A percentile compares a stretch with the other conserved stretches of the same genome.
phyloP scores from a whole-genome alignment of 495 filamentous ascomycete species.

The Hypoxylon intermedium region DNA sequence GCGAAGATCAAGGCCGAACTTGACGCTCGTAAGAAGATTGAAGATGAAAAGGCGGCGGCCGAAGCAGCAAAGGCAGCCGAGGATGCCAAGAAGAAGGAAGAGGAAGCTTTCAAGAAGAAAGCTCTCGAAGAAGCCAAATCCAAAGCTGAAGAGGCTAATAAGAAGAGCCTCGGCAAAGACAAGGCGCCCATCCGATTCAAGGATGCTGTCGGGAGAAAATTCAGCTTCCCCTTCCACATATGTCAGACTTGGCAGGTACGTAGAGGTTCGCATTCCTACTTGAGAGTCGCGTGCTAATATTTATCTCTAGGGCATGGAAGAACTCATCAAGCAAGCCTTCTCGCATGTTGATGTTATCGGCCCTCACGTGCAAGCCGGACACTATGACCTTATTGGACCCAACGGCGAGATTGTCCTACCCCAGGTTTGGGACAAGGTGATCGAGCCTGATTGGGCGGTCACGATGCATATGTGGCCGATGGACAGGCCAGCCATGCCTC shows the following conservation, averaged over 20 bases:
- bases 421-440: constrained; percentile 82
- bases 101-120: constrained; percentile 56
- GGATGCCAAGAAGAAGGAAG: constrained; percentile 48
- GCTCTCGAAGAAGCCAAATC: constrained; percentile 51
- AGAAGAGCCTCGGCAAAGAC: constrained; percentile 52
- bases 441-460: constrained; percentile 87
- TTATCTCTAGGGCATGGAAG: constrained; percentile 74
- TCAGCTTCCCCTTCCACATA: constrained; percentile 81
- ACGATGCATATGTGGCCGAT: constrained; percentile 99
- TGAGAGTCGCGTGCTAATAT: constrained; percentile 20
- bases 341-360: constrained; percentile 83
- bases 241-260: constrained; percentile 82
- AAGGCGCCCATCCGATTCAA: constrained; percentile 77
- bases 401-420: constrained; percentile 89
- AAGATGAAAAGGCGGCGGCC: constrained; percentile 45
- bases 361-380: constrained; percentile 80
- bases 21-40: constrained; percentile 51
- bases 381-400: constrained; percentile 84
- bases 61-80: constrained; percentile 42
- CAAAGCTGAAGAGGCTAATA: constrained; percentile 61
- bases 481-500: constrained; percentile 42
- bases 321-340: constrained; percentile 86
- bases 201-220: constrained; percentile 85
- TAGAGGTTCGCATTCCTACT: constrained; percentile 10
- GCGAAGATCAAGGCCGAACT: constrained; percentile 55